Evolutionary conservation across 768 basidiomycete genomes (phyloP).

Genomic region (Hypholoma fasciculare): DNA sequence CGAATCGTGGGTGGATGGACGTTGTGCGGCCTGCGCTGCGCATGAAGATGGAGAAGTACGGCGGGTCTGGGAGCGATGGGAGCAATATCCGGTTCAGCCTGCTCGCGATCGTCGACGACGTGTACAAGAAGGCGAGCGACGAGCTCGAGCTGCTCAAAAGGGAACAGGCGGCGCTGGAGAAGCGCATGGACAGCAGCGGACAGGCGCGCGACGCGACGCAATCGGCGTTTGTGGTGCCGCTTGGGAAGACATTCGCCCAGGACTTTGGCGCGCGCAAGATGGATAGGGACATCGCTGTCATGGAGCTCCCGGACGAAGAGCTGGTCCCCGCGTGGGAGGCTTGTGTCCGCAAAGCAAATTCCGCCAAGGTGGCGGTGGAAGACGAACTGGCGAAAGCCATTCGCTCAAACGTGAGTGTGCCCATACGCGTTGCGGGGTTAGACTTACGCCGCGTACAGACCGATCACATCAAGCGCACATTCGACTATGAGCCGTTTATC

Average conservation of each 20-base stretch:
- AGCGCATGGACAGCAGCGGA: conserved; percentile 39
- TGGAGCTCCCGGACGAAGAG: conserved; percentile 39
- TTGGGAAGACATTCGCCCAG: conserved; percentile 33
- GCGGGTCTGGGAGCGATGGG: conserved; percentile 41
- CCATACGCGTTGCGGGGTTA: neutral
- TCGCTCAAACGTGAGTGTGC: conserved; percentile 42
- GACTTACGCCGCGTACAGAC: conserved; percentile 25
- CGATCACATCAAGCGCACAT: conserved; percentile 58
- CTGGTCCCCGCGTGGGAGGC: conserved; percentile 46
- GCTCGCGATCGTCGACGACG: conserved; percentile 58
- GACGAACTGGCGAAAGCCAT: conserved; percentile 49
- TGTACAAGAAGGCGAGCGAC: conserved; percentile 48
- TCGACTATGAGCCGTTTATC: conserved; percentile 65
- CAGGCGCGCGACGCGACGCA: conserved; percentile 41
- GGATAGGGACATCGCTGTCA: conserved; percentile 40
- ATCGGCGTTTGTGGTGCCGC: conserved; percentile 16
- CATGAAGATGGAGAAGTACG: conserved; percentile 62
- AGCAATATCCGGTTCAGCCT: conserved; percentile 59
- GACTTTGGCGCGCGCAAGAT: conserved; percentile 48
- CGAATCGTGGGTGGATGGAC: conserved; percentile 50
- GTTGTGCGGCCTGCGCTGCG: conserved; percentile 59
- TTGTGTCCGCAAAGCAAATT: conserved; percentile 40
- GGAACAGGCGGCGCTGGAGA: conserved; percentile 45
- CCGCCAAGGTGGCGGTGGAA: conserved; percentile 42
- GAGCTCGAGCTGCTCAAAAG: conserved; percentile 53